Evolutionary conservation across 768 basidiomycete genomes (phyloP), one percentile per base, ranked within the genome.

Genomic region (Rhodosporidiobolus odoratus): DNA sequence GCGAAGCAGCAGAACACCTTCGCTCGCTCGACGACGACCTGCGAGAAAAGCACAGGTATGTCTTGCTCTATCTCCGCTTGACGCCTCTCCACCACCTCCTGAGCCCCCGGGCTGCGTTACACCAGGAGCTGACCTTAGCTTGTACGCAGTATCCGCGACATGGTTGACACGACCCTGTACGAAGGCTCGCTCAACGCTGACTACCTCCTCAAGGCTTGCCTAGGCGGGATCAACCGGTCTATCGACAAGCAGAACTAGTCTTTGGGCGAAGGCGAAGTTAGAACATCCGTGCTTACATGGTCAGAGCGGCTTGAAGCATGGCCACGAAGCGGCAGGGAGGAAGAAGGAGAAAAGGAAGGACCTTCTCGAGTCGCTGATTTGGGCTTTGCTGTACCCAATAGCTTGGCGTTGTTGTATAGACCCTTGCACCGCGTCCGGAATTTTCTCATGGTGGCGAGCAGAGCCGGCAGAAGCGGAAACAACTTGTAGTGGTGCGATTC

Each of bases 81-180:
- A n/a, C n/a, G n/a, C n/a, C 35, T 23, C 35, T 45, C 25, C 19
- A 4, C 32, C 25, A 25, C 2, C 9, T n/a, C n/a, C n/a, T n/a
- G n/a, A n/a, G n/a, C n/a, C 48, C 48, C 15, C 27, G 13, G 13
- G n/a, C 32, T 21, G n/a, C 5, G 52, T 17, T 10, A 9, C 2
- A 43, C 15, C 23, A 21, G 16, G 13, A 8, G 4, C 27, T 30
- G 13, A 32, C n/a, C 47, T 30, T 17, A n/a, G 16, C 13, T 19
- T 16, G 23, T 48, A 16, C 5, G 34, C 53, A 61, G 65, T 5
- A 68, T 75, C 62, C 56, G 75, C 9, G 75, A 75, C 27, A 67
- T 73, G 37, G 68, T 71, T 34, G 75, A 75, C 58, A 75, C 75
- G 48, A 72, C 67, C 8, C 62, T 72, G 2, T 69, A 63, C 53